Percentiles rank a stretch among this genome's conserved stretches.
Evolutionary conservation across 768 basidiomycete genomes (phyloP).

Genomic region (Dentipellis fragilis): DNA sequence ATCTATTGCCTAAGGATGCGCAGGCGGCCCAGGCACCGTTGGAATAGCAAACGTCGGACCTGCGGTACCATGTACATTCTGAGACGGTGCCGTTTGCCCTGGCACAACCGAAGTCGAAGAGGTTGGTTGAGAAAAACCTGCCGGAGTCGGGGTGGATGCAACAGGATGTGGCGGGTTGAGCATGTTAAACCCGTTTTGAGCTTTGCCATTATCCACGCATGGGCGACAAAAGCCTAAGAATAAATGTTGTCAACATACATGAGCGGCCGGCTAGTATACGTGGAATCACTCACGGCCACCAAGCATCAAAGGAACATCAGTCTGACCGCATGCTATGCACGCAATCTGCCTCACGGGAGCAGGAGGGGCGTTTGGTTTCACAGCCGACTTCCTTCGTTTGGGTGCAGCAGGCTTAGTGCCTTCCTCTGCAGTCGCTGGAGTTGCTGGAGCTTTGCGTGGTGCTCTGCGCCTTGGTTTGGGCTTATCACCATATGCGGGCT

Average conservation of each 20-base stretch:
- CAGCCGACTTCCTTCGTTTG: slow-evolving; percentile 32
- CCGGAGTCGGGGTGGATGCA: background rate
- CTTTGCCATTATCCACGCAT: slow-evolving; percentile 49
- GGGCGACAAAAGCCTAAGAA: slow-evolving; percentile 55
- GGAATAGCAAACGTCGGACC: background rate
- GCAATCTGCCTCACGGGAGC: slow-evolving; percentile 33
- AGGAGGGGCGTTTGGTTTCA: slow-evolving; percentile 16
- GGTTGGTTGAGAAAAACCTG: background rate
- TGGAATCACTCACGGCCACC: slow-evolving; percentile 51
- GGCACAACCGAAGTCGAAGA: background rate
- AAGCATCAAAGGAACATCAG: slow-evolving; percentile 66
- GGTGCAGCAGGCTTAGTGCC: slow-evolving; percentile 13
- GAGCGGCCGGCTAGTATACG: background rate
- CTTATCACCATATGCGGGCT: slow-evolving; percentile 33
- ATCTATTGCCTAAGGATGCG: background rate
- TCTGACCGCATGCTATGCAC: slow-evolving; percentile 52
- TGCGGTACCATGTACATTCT: too few species aligned
- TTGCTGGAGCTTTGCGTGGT: slow-evolving; percentile 20
- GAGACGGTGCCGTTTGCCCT: too few species aligned
- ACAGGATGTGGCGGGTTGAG: background rate
- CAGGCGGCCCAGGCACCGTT: background rate
- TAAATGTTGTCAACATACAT: background rate
- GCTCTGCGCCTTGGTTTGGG: slow-evolving; percentile 27
- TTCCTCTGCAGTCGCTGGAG: background rate
- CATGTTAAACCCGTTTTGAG: background rate